Conservation (phyloP, 768 basidiomycete species). For the Leccinellum rugosiceps region DNA sequence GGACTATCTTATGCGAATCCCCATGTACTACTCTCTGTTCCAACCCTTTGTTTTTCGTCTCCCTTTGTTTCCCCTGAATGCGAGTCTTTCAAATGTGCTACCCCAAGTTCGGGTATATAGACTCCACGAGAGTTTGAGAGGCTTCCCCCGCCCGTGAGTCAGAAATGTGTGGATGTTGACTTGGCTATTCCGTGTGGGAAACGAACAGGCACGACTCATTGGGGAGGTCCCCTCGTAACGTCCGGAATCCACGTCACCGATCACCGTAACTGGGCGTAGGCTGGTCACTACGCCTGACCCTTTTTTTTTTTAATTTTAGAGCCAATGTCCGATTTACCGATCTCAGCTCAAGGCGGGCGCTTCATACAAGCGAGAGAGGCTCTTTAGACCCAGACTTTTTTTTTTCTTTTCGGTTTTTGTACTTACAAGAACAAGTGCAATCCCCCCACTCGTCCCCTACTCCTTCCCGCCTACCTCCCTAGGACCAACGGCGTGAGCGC, state of each 20-base stretch:
- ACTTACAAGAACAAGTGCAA: too few relatives aligned
- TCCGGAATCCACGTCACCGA: neutral
- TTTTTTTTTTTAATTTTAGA: neutral
- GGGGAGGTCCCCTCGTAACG: neutral
- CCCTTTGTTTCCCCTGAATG: slow-evolving; percentile 2
- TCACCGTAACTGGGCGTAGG: neutral
- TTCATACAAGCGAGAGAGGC: neutral
- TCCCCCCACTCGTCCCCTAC: neutral
- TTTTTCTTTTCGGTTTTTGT: neutral
- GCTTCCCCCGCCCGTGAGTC: slow-evolving; percentile 15
- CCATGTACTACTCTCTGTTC: slow-evolving; percentile 26
- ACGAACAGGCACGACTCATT: slow-evolving; percentile 1
- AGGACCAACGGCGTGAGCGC: neutral
- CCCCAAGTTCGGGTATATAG: slow-evolving; percentile 5
- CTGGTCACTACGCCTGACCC: neutral
- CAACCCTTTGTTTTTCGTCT: neutral
- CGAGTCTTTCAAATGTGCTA: slow-evolving; percentile 9
- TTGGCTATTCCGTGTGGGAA: neutral
- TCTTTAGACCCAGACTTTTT: neutral
- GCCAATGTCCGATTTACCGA: neutral
- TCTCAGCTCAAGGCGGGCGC: neutral
- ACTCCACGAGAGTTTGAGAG: neutral
- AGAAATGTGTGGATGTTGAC: slow-evolving; percentile 6
- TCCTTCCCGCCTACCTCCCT: neutral
- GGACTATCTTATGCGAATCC: slow-evolving; percentile 28